Evolutionary conservation across 495 filamentous ascomycete species (phyloP), one percentile per base, ranked within the genome.

Genomic region (Chaetomidium leptoderma): DNA sequence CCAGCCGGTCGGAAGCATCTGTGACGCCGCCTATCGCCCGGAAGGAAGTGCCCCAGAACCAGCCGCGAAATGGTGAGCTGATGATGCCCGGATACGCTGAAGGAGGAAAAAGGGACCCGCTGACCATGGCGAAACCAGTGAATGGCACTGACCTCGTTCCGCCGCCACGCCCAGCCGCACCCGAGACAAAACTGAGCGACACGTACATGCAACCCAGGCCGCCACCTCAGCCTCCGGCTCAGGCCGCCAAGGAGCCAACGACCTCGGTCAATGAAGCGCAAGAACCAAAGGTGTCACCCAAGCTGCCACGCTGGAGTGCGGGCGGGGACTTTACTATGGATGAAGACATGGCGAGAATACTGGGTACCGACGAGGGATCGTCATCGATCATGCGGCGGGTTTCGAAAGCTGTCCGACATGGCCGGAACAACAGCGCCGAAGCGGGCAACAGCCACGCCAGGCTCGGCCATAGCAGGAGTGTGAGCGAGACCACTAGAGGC

Each of bases 401-500:
- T 30, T 97, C 95, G 3, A 95, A 92, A 65, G 89, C 89, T 24
- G 90, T 96, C 35, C 90, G 90, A 47, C 93, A 99, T 69, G 89
- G 89, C n/a, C 84, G 95, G 43, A 96, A 87, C 69, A 89, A 85
- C 69, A 97, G 92, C 68, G 65, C 65, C 2, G 77, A 78, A 48
- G 67, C 69, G 7, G 64, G 87, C 87, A 68, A 72, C 63, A 56
- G 57, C 49, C 30, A 55, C 6, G 43, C 60, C 45, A 70, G 72
- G 39, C 51, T 63, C 21, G 73, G 73, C 47, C 80, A 83, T 56
- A 76, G 73, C 40, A 73, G 80, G 45, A 82, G 79, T 52, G 75
- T 80, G 36, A 82, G 79, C 61, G 80, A 83, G 66, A 82, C 80
- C 19, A 78, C 78, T n/a, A 70, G 79, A 8, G 78, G 76, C 16